Evolutionary conservation across 768 basidiomycete species (phyloP).

Genomic region (Hericium coralloides): DNA sequence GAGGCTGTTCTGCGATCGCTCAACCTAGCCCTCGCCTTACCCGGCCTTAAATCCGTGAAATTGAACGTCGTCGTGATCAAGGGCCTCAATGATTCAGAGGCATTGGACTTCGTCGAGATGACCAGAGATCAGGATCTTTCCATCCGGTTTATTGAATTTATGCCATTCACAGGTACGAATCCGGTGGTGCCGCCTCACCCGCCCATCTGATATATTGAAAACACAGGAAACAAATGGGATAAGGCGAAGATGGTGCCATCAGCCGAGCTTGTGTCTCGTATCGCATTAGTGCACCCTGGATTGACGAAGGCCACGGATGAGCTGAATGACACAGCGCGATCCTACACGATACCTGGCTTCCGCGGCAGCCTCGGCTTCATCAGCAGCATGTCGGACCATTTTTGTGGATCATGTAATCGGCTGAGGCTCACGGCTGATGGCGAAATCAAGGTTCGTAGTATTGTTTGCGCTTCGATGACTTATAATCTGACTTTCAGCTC

Average conservation of each 20-base stretch:
- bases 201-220: slow-evolving; percentile 2
- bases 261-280: slow-evolving; percentile 43
- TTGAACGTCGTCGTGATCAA: slow-evolving; percentile 80
- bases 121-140: slow-evolving; percentile 55
- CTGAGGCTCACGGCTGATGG: slow-evolving; percentile 85
- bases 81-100: slow-evolving; percentile 74
- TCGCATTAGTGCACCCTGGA: slow-evolving; percentile 38
- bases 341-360: slow-evolving; percentile 67
- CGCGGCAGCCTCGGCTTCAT: slow-evolving; percentile 77
- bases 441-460: slow-evolving; percentile 61
- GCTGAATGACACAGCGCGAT: slow-evolving; percentile 72
- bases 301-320: slow-evolving; percentile 56
- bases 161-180: slow-evolving; percentile 77
- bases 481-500: neutral
- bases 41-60: slow-evolving; percentile 54
- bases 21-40: slow-evolving; percentile 46
- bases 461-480: neutral
- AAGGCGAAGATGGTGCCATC: slow-evolving; percentile 77
- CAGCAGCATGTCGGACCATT: slow-evolving; percentile 91
- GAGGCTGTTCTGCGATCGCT: slow-evolving; percentile 65
- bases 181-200: neutral
- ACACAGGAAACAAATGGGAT: slow-evolving; percentile 78
- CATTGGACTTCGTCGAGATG: slow-evolving; percentile 71
- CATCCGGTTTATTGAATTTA: slow-evolving; percentile 87
- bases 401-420: slow-evolving; percentile 79